A percentile compares a stretch with the other conserved stretches of the same genome.
These are phyloP conservation scores for Pseudozyma tsukubaensis DNA, from an alignment of 1,284 basidiomycete genomes.

Conservation along the genomic window DNA sequence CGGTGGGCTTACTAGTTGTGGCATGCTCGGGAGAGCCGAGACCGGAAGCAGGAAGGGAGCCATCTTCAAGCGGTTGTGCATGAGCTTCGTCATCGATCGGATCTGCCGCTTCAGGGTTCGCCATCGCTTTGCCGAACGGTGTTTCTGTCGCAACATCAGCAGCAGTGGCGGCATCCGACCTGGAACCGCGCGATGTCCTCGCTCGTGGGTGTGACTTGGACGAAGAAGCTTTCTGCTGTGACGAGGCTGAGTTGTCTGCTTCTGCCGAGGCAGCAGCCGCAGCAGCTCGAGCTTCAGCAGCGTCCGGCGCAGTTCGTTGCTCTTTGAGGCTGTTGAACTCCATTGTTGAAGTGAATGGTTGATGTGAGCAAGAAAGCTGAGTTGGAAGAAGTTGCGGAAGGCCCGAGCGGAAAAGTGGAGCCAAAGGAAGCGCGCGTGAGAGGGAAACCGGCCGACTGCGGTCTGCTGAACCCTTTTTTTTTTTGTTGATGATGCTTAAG, in stretches of 20 bases:
- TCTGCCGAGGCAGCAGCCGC: constrained; percentile 32
- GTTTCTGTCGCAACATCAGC: constrained; percentile 6
- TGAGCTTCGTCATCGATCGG: constrained; percentile 1
- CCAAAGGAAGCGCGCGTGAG: not conserved
- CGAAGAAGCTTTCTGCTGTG: constrained; percentile 6
- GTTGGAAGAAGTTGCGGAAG: constrained; percentile 12
- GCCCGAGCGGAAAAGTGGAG: constrained; percentile 34
- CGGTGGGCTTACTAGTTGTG: not conserved
- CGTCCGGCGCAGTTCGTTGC: constrained; percentile 23
- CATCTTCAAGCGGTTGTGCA: constrained; percentile 26
- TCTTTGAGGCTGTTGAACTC: constrained; percentile 46
- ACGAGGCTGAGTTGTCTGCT: constrained; percentile 12
- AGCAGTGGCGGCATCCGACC: not conserved
- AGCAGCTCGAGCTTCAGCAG: constrained; percentile 39
- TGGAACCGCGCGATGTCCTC: not conserved
- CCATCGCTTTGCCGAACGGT: constrained; percentile 27
- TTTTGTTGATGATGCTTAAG: not conserved
- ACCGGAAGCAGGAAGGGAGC: constrained; percentile 17
- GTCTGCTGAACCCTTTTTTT: constrained; percentile 23
- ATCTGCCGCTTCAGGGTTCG: constrained; percentile 7
- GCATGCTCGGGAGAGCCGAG: constrained; percentile 14
- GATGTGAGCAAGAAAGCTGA: not conserved
- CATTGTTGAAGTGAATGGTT: constrained; percentile 12
- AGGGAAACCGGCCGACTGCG: constrained; percentile 14
- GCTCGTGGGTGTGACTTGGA: constrained; percentile 6